Evolutionary conservation across 140 eudicot genomes (phyloP).

Genomic region (Cichorium intybus): DNA sequence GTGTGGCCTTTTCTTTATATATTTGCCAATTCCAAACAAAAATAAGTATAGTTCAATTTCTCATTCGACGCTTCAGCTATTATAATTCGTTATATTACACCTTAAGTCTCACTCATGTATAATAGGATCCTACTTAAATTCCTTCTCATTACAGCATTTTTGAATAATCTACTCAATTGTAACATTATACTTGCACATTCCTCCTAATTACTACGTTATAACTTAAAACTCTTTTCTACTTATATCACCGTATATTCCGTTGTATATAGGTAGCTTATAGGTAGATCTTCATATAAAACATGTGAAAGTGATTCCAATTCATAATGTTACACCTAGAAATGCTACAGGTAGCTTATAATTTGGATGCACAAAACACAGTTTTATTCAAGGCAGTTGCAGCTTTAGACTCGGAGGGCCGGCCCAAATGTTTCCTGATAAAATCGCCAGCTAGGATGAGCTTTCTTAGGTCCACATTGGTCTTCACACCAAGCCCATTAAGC

Average conservation of each 20-base stretch:
- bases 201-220: background rate
- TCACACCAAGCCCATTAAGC: constrained; percentile 84
- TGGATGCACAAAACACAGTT: constrained; percentile 45
- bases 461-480: constrained; percentile 64
- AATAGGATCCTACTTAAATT: background rate
- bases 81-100: background rate
- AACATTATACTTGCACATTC: background rate
- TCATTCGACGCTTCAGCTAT: too few species aligned
- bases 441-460: constrained; percentile 76
- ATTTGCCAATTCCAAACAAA: too few species aligned
- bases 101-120: background rate
- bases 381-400: constrained; percentile 62
- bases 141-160: background rate
- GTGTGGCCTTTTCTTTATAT: too few species aligned
- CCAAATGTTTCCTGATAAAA: constrained; percentile 69
- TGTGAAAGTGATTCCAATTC: too few species aligned
- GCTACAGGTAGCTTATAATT: constrained; percentile 36
- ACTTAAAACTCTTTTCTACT: too few species aligned
- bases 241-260: too few species aligned
- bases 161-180: background rate
- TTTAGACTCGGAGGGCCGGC: constrained; percentile 72
- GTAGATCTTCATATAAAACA: too few species aligned
- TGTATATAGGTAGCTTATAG: too few species aligned
- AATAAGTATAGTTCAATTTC: too few species aligned
- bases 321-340: background rate